Evolutionary conservation across 1,139 yeast genomes (phyloP).

Genomic region (Blastobotrys aristatus): DNA sequence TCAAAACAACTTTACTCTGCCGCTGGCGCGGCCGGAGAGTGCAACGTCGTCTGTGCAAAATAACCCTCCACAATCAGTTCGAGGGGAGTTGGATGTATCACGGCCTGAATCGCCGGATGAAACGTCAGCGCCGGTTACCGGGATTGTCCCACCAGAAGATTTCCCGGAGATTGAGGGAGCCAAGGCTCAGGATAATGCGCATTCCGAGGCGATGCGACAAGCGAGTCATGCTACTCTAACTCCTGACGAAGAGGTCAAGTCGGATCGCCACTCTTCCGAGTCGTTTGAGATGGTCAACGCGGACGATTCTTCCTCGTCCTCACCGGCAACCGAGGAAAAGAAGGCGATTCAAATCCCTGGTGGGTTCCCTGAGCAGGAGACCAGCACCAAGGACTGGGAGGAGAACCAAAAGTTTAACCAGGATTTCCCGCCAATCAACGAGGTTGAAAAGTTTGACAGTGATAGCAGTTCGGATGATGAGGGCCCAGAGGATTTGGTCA

Average conservation of each 20-base stretch:
- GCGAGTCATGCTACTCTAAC: conserved; percentile 14
- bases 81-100: conserved; percentile 68
- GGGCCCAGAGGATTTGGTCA: conserved; percentile 33
- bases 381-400: conserved; percentile 14
- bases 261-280: conserved; percentile 40
- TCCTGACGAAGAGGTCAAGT: background rate
- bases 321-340: background rate
- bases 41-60: conserved; percentile 87
- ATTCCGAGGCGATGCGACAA: conserved; percentile 8
- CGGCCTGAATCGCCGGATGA: conserved; percentile 51
- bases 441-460: conserved; percentile 57
- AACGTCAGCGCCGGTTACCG: conserved; percentile 31
- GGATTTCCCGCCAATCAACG: conserved; percentile 71
- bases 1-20: conserved; percentile 43
- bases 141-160: conserved; percentile 29
- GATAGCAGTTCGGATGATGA: conserved; percentile 43
- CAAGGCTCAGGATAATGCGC: background rate
- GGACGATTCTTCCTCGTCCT: conserved; percentile 18
- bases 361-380: conserved; percentile 15
- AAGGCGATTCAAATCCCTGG: conserved; percentile 13
- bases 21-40: conserved; percentile 66
- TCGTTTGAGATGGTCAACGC: conserved; percentile 35
- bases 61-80: conserved; percentile 83
- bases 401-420: conserved; percentile 27
- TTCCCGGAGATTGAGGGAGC: conserved; percentile 12